Evolutionary conservation across 257 asterid genomes (phyloP).

Genomic region (Schizonepeta tenuifolia): DNA sequence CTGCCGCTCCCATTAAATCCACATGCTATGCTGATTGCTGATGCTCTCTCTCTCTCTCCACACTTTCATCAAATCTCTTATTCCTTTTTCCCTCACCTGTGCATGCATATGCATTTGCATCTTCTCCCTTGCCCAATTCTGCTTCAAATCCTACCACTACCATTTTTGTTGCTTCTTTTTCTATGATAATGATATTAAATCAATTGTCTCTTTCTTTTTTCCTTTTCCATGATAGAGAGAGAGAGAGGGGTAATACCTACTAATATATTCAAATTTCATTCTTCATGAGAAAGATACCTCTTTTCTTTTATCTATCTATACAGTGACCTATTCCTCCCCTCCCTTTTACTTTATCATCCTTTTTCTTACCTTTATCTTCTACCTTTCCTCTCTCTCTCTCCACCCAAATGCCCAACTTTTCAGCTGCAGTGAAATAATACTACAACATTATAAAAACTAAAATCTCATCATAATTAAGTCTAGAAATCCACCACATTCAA

Average conservation of each 20-base stretch:
- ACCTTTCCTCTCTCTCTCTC: conserved; percentile 27
- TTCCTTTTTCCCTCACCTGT: background rate
- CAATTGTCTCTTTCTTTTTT: background rate
- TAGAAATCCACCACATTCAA: conserved; percentile 11
- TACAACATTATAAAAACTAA: background rate
- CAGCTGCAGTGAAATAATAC: conserved; percentile 3
- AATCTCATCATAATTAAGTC: conserved; percentile 19
- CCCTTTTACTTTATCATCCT: conserved; percentile 46
- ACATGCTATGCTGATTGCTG: no score
- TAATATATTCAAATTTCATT: conserved; percentile 43
- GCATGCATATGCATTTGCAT: conserved; percentile 34
- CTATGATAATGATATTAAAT: background rate
- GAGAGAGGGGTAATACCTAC: background rate
- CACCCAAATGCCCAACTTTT: conserved; percentile 32
- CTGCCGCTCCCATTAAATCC: conserved; percentile 26
- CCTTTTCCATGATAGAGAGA: conserved; percentile 21
- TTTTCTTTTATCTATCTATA: conserved; percentile 35
- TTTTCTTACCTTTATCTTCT: conserved; percentile 26
- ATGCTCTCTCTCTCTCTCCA: background rate
- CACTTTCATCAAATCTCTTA: background rate
- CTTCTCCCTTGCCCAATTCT: background rate
- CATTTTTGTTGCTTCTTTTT: conserved; percentile 17
- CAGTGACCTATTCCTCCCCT: conserved; percentile 43
- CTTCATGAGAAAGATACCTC: conserved; percentile 73
- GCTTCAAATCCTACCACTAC: background rate